These are phyloP conservation scores for Rhodotorula sphaerocarpa DNA, from an alignment of 768 basidiomycete species.

Conservation along the genomic window DNA sequence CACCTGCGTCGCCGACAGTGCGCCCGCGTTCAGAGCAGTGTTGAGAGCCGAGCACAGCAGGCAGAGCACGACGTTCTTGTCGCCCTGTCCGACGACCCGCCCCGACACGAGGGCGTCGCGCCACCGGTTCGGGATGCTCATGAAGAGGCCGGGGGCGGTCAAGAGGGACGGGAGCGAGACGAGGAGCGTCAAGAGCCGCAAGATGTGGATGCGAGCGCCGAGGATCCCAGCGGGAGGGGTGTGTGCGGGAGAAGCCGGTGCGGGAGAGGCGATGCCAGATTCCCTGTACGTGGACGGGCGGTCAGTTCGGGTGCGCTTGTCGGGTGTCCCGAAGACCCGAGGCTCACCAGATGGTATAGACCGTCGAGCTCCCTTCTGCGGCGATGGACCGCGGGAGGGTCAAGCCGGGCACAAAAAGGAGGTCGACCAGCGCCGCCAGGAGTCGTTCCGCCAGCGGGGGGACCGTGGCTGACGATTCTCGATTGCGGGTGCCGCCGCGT, in stretches of 20 bases:
- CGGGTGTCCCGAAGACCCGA: background rate
- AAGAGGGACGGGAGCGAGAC: constrained; percentile 53
- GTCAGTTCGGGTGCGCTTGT: background rate
- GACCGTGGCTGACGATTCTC: constrained; percentile 51
- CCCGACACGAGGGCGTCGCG: constrained; percentile 20
- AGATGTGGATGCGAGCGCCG: constrained; percentile 74
- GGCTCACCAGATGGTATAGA: constrained; percentile 80
- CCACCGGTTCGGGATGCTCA: constrained; percentile 51
- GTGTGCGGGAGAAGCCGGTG: constrained; percentile 76
- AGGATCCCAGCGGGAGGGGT: constrained; percentile 58
- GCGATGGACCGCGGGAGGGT: constrained; percentile 53
- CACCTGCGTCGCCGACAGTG: background rate
- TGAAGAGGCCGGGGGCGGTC: constrained; percentile 71
- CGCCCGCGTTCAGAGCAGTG: constrained; percentile 51
- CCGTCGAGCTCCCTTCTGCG: constrained; percentile 71
- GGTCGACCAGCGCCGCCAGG: constrained; percentile 69
- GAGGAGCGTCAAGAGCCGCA: constrained; percentile 76
- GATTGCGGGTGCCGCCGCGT: constrained; percentile 37
- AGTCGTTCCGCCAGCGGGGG: constrained; percentile 66
- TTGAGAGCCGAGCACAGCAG: constrained; percentile 88
- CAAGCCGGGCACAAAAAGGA: constrained; percentile 89
- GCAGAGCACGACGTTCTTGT: constrained; percentile 62
- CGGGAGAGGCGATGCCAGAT: constrained; percentile 82
- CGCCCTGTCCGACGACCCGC: background rate
- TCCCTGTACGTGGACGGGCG: constrained; percentile 55